Conservation (phyloP, 495 filamentous ascomycete species). For the Astrothelium macrocarpum region DNA sequence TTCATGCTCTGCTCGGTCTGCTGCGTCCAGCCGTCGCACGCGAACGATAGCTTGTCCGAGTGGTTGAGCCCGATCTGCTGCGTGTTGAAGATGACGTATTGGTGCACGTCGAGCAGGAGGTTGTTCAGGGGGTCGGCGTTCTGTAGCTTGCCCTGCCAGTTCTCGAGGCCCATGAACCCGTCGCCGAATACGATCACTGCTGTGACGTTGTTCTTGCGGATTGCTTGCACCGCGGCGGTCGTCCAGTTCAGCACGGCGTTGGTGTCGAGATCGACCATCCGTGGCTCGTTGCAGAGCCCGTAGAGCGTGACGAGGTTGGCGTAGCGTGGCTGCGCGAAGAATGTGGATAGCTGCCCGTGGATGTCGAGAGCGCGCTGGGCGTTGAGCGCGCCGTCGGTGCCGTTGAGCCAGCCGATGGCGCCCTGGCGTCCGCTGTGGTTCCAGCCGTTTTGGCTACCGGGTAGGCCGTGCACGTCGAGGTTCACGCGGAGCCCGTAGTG, state of each 20-base stretch:
- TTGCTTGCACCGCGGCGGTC: slow-evolving; percentile 23
- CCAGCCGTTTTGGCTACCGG: slow-evolving; percentile 74
- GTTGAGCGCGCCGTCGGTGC: slow-evolving; percentile 34
- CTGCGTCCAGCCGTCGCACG: slow-evolving; percentile 73
- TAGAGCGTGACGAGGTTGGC: slow-evolving; percentile 37
- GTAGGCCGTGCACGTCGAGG: slow-evolving; percentile 80
- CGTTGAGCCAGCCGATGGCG: slow-evolving; percentile 43
- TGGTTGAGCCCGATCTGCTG: slow-evolving; percentile 45
- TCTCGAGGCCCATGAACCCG: slow-evolving; percentile 51
- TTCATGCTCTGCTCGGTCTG: slow-evolving; percentile 65
- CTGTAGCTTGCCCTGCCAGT: slow-evolving; percentile 35
- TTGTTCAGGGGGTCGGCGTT: slow-evolving; percentile 33
- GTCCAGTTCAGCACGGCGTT: slow-evolving; percentile 30
- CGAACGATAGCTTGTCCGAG: slow-evolving; percentile 68
- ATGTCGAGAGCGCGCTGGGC: slow-evolving; percentile 34
- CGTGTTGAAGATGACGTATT: slow-evolving; percentile 58
- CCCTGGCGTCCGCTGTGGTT: slow-evolving; percentile 65
- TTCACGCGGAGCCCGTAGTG: slow-evolving; percentile 91
- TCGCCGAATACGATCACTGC: slow-evolving; percentile 56
- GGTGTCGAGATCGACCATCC: slow-evolving; percentile 37
- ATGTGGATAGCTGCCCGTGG: slow-evolving; percentile 32
- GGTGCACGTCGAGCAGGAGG: slow-evolving; percentile 77
- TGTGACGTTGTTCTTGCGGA: slow-evolving; percentile 33
- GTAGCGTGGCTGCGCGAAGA: slow-evolving; percentile 37
- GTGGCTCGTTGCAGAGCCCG: slow-evolving; percentile 36